These are phyloP conservation scores for Colletotrichum eleusines DNA, from an alignment of 2,329 filamentous ascomycete genomes.

Conservation along the genomic window DNA sequence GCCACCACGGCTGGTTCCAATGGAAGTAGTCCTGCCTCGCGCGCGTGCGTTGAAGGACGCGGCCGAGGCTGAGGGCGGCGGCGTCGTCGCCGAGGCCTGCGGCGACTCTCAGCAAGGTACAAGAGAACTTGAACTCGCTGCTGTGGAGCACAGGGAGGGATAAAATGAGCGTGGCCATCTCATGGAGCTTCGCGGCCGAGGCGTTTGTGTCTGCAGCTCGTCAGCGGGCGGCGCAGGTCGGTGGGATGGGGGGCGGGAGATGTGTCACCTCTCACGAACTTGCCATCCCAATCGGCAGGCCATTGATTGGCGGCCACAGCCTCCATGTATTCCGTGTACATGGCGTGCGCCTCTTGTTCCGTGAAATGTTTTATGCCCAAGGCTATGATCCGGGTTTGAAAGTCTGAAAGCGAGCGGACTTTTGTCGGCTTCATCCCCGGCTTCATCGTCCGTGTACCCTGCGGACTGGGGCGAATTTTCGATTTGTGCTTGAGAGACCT, in stretches of 20 bases:
- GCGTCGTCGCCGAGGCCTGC: constrained; percentile 48
- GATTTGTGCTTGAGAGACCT: constrained; percentile 17
- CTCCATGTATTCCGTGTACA: constrained; percentile 25
- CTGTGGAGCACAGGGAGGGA: not conserved
- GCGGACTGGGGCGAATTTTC: not conserved
- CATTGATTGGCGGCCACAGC: not conserved
- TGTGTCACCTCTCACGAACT: constrained; percentile 19
- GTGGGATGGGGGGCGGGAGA: not conserved
- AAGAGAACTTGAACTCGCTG: constrained; percentile 7
- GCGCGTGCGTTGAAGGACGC: not conserved
- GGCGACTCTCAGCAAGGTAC: constrained; percentile 49
- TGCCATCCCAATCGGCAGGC: constrained; percentile 9
- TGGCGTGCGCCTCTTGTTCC: constrained; percentile 4
- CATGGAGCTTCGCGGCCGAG: constrained; percentile 14
- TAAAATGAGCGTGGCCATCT: constrained; percentile 5
- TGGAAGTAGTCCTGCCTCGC: constrained; percentile 37
- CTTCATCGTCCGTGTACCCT: not conserved
- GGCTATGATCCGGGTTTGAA: not conserved
- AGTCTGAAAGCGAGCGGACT: constrained; percentile 4
- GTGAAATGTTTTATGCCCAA: not conserved
- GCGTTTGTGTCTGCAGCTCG: constrained; percentile 15
- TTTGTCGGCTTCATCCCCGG: not conserved
- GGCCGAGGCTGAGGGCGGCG: constrained; percentile 46
- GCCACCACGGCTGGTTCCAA: constrained; percentile 41
- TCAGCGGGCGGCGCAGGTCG: not conserved